Base-by-base conservation (phyloP, 2,329 filamentous ascomycete species). In the Pyricularia grisea region DNA sequence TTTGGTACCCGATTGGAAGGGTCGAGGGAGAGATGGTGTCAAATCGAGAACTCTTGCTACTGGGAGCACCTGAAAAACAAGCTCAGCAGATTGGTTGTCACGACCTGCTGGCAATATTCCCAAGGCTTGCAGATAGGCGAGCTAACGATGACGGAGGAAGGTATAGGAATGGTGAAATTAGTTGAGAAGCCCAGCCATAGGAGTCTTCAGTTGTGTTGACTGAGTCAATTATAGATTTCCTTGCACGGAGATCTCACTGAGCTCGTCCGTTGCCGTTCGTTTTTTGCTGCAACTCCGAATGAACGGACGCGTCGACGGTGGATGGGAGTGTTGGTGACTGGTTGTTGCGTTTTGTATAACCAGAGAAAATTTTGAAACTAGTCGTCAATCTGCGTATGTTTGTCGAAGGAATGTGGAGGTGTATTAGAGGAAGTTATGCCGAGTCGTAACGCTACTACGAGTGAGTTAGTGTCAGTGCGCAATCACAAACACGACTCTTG, bases 61-160 rank as follows among this genome's bases (percentile, higher is more conserved):
- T 80, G 81, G 78, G 69, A 78, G 77, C 78, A 75, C 78, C 75
- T 77, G 78, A 73, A 65, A 67, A 69, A 71, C 36, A 67, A 70
- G 73, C 73, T 71, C 75, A 75, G 74, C 70, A 73, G 71, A 50
- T 71, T 73, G 72, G 71, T 69, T 28, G 23, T 66, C 75, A 76
- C 75, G 69, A 71, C 72, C 73, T 72, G 75, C 76, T 73, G 73
- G 67, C 71, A 68, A 71, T 65, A 70, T 65, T 73, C 75, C 77
- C 77, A 79, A 76, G 76, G 78, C 77, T 69, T 78, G 79, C 79
- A 76, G 79, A 78, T 78, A 67, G 74, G 71, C 60, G 61, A 72
- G 42, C 36, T 50, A 65, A 66, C 68, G 28, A 36, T 27, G 36
- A 50, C 63, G 66, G 68, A 68, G 60, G 64, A 36, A 71, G 72